A percentile compares a stretch with the other conserved stretches of the same genome.
These are phyloP conservation scores for Penicillium janthinellum DNA, from an alignment of 2,329 filamentous ascomycete species.

Conservation along the genomic window DNA sequence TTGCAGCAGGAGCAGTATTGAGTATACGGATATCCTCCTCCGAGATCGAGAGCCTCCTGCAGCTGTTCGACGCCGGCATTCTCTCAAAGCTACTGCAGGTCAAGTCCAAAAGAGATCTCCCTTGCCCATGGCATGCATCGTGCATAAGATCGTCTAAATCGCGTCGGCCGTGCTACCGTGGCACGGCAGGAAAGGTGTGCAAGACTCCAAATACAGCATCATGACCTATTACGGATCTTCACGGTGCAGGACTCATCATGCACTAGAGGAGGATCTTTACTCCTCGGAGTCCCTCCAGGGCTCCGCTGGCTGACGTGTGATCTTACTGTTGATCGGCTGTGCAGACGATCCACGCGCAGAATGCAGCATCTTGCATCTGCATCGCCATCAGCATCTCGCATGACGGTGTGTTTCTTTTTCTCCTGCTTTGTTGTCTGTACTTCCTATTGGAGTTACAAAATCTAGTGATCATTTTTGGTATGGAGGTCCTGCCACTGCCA, in stretches of 20 bases:
- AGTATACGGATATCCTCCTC: neutral
- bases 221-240: constrained; percentile 11
- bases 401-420: constrained; percentile 5
- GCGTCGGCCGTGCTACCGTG: neutral
- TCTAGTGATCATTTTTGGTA: neutral
- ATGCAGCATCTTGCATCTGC: neutral
- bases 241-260: constrained; percentile 6
- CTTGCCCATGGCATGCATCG: constrained; percentile 16
- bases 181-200: neutral
- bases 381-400: neutral
- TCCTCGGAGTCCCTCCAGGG: constrained; percentile 1
- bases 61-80: neutral
- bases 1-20: neutral
- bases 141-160: constrained; percentile 8
- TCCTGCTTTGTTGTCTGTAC: neutral
- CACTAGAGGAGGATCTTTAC: constrained; percentile 13
- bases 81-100: neutral
- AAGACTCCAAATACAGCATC: neutral
- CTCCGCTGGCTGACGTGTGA: constrained; percentile 12
- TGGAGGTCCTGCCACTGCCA: neutral
- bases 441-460: neutral
- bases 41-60: neutral
- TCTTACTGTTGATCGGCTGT: constrained; percentile 11
- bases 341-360: constrained; percentile 5
- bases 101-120: neutral